These are phyloP conservation scores for Phaeotremella fagi DNA, from an alignment of 768 basidiomycete species.

Conservation along the genomic window DNA sequence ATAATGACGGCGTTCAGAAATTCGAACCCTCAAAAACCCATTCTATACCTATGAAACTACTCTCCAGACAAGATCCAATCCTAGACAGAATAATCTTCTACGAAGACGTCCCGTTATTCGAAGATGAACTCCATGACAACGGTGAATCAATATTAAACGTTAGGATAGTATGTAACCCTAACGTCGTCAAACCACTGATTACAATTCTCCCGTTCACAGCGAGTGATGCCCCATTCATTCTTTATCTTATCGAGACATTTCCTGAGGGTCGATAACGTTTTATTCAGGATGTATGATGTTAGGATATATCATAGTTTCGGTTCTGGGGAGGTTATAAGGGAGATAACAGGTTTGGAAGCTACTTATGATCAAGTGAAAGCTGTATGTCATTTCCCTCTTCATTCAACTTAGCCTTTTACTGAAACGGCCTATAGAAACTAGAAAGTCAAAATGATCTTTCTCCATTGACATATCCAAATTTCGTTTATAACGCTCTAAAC, in stretches of 20 bases:
- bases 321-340: slow-evolving; percentile 59
- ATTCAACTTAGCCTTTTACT: slow-evolving; percentile 47
- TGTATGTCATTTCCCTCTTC: slow-evolving; percentile 61
- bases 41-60: slow-evolving; percentile 72
- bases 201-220: slow-evolving; percentile 52
- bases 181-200: not conserved
- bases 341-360: slow-evolving; percentile 85
- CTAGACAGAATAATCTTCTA: slow-evolving; percentile 75
- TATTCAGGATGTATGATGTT: slow-evolving; percentile 85
- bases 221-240: slow-evolving; percentile 93
- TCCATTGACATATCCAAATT: slow-evolving; percentile 79
- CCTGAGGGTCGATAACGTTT: slow-evolving; percentile 89
- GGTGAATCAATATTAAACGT: slow-evolving; percentile 79
- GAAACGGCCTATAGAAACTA: slow-evolving; percentile 20
- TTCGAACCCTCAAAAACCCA: slow-evolving; percentile 39
- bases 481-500: slow-evolving; percentile 53
- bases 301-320: slow-evolving; percentile 81
- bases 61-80: slow-evolving; percentile 77
- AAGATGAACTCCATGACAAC: slow-evolving; percentile 96
- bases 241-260: slow-evolving; percentile 87
- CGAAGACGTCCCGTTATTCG: slow-evolving; percentile 87
- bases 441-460: slow-evolving; percentile 63
- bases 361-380: slow-evolving; percentile 73
- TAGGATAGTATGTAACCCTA: slow-evolving; percentile 65
- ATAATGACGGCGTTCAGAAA: slow-evolving; percentile 47